Conservation (phyloP, 768 basidiomycete genomes). For the Lactifluus piperatus region DNA sequence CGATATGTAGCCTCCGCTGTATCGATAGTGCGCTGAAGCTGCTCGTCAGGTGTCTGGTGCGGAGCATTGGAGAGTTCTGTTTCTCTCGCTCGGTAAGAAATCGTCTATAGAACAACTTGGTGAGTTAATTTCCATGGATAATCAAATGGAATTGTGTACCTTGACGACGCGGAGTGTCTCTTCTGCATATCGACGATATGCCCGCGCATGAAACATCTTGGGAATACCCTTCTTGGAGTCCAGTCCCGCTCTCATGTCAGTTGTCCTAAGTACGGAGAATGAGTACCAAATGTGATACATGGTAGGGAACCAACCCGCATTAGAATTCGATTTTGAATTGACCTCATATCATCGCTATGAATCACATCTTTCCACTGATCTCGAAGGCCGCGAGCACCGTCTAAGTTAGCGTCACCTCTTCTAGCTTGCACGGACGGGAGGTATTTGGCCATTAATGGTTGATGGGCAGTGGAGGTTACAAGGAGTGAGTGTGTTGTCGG, state of each 20-base stretch:
- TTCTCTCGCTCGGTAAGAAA: conserved; percentile 3
- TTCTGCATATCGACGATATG: not conserved
- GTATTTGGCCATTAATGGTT: not conserved
- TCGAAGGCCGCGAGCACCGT: not conserved
- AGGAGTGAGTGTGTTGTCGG: not conserved
- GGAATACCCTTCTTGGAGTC: not conserved
- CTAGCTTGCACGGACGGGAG: not conserved
- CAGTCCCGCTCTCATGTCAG: not conserved
- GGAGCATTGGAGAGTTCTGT: not conserved
- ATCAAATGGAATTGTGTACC: not conserved
- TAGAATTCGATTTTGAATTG: conserved; percentile 2
- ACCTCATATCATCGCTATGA: not conserved
- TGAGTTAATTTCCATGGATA: not conserved
- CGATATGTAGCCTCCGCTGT: conserved; percentile 2
- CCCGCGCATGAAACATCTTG: not conserved
- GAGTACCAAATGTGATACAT: not conserved
- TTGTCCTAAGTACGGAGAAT: not conserved
- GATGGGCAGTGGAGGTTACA: too few relatives aligned
- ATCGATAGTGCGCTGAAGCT: not conserved
- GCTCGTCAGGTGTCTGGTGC: not conserved
- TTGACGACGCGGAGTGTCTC: conserved; percentile 1
- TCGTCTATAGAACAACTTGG: not conserved
- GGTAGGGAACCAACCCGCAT: not conserved
- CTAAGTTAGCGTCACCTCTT: not conserved
- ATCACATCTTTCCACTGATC: not conserved